These are phyloP conservation scores for Mycena crocata DNA, from an alignment of 768 basidiomycete genomes.

Conservation along the genomic window DNA sequence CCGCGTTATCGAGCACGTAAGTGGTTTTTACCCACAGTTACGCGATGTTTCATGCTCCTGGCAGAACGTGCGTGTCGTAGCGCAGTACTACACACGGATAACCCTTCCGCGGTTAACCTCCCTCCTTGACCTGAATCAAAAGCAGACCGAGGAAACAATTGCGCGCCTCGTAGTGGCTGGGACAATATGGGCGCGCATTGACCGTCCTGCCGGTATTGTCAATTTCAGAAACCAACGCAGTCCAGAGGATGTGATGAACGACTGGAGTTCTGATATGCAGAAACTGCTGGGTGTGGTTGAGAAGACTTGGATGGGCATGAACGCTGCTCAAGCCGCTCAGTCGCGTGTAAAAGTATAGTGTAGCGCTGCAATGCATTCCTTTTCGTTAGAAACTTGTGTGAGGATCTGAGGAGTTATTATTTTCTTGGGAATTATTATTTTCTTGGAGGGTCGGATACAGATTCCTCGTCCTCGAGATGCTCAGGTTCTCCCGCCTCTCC, in stretches of 20 bases:
- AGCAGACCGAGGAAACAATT: conserved; percentile 90
- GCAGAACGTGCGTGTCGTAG: conserved; percentile 95
- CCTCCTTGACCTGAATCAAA: conserved; percentile 85
- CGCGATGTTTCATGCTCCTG: conserved; percentile 14
- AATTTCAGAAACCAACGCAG: conserved; percentile 86
- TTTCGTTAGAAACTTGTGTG: neutral
- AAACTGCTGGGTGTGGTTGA: conserved; percentile 92
- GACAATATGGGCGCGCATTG: conserved; percentile 93
- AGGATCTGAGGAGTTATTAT: neutral
- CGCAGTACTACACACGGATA: conserved; percentile 95
- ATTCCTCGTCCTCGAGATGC: neutral
- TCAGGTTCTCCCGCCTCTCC: neutral
- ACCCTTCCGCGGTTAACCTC: conserved; percentile 84
- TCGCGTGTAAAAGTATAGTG: conserved; percentile 61
- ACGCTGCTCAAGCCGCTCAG: conserved; percentile 88
- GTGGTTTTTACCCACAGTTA: conserved; percentile 40
- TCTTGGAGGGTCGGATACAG: conserved; percentile 2
- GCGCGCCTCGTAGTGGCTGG: conserved; percentile 92
- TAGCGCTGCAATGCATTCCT: conserved; percentile 23
- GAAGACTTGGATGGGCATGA: conserved; percentile 99
- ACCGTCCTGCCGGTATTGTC: conserved; percentile 91
- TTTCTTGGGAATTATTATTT: neutral
- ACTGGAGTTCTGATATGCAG: conserved; percentile 97
- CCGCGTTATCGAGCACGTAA: conserved; percentile 95
- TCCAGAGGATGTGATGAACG: conserved; percentile 95